Percentiles rank a stretch among this genome's conserved stretches.
Evolutionary conservation across 139 green algal genomes (phyloP).

Genomic region (Ostreobium quekettii): DNA sequence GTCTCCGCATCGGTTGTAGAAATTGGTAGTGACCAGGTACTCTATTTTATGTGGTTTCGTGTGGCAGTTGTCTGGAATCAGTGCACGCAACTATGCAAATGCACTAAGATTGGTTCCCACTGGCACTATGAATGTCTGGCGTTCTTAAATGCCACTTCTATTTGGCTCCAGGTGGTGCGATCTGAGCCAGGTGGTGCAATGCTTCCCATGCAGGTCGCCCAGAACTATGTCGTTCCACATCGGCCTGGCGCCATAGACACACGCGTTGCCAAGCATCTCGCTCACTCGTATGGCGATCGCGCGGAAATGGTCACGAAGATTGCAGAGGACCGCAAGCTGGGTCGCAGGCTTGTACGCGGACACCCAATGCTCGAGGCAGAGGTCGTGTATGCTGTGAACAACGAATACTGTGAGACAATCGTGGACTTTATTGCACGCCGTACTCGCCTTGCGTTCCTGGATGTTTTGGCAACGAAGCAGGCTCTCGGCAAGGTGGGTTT

Average conservation of each 20-base stretch:
- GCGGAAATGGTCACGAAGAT: slow-evolving; percentile 59
- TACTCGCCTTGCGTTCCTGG: slow-evolving; percentile 90
- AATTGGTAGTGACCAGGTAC: no score
- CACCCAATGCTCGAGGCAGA: slow-evolving; percentile 93
- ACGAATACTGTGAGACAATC: slow-evolving; percentile 84
- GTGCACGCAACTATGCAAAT: no score
- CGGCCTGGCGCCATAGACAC: slow-evolving; percentile 63
- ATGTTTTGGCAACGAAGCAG: slow-evolving; percentile 57
- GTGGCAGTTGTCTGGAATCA: no score
- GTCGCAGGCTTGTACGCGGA: slow-evolving; percentile 61
- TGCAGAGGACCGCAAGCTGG: slow-evolving; percentile 59
- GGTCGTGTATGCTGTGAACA: slow-evolving; percentile 55
- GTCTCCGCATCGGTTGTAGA: no score
- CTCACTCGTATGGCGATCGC: slow-evolving; percentile 75
- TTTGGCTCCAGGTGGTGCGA: no score
- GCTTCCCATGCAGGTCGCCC: slow-evolving; percentile 41
- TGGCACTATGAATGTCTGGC: no score
- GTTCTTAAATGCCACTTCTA: no score
- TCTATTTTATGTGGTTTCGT: no score
- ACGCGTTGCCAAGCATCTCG: slow-evolving; percentile 53
- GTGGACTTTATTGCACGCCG: slow-evolving; percentile 88
- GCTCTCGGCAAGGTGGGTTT: slow-evolving; percentile 60
- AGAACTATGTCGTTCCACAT: slow-evolving; percentile 73
- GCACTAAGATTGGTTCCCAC: no score
- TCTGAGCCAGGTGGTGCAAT: slow-evolving; percentile 4